Conservation (phyloP, 441 rosid species). For the Pelargonium fulgidum region DNA sequence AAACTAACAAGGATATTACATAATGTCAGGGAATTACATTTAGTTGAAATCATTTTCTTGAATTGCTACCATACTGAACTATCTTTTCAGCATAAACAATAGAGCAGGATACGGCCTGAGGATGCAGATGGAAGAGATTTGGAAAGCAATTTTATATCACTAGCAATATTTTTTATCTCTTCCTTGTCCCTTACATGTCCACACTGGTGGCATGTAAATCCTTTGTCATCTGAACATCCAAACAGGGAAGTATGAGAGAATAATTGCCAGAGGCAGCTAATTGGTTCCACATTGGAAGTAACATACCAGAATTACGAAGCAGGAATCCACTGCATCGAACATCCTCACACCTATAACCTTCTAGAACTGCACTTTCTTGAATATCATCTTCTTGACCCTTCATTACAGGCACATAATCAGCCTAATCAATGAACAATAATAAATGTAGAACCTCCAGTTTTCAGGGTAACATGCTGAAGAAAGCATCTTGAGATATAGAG, state of each 20-base stretch:
- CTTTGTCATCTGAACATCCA: constrained; percentile 53
- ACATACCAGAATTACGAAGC: constrained; percentile 69
- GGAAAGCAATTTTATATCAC: constrained; percentile 41
- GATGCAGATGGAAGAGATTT: constrained; percentile 37
- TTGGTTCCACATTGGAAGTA: constrained; percentile 9
- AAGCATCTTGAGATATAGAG: neutral
- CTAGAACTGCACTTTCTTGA: constrained; percentile 78
- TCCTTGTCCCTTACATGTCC: constrained; percentile 57
- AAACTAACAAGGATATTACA: neutral
- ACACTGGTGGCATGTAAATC: constrained; percentile 79
- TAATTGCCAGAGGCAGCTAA: constrained; percentile 9
- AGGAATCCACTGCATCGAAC: constrained; percentile 66
- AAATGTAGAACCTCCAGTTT: neutral
- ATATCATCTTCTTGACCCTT: constrained; percentile 71
- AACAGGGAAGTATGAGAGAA: constrained; percentile 13
- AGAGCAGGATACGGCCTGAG: constrained; percentile 41
- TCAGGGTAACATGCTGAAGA: constrained; percentile 10
- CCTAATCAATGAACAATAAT: constrained; percentile 14
- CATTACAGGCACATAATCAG: constrained; percentile 16
- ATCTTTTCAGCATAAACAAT: constrained; percentile 8
- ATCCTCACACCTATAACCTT: constrained; percentile 79
- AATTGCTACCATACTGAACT: neutral
- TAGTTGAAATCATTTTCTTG: neutral
- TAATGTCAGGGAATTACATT: neutral
- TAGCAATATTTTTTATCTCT: constrained; percentile 48